Evolutionary conservation across 129 eudicot genomes (phyloP).

Genomic region (Lactuca saligna): DNA sequence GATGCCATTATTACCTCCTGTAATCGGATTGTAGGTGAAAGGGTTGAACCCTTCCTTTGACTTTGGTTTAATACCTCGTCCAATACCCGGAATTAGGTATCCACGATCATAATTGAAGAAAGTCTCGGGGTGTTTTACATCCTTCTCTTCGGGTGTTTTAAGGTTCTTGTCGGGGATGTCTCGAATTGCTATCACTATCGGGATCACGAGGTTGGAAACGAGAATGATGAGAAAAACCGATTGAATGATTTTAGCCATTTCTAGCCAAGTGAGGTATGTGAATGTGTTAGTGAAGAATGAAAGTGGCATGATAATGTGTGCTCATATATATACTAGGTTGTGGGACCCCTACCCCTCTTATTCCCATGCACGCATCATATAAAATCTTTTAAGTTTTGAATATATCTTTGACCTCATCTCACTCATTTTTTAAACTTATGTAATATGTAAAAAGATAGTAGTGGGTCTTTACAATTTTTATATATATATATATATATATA

Average conservation of each 20-base stretch:
- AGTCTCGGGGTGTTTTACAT: constrained; percentile 35
- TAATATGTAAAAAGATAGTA: no score
- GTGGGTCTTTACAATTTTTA: no score
- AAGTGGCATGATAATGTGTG: background rate
- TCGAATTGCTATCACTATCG: constrained; percentile 18
- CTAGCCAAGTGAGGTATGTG: background rate
- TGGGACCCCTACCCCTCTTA: no score
- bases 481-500: no score
- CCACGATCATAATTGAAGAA: constrained; percentile 36
- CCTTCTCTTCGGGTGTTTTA: constrained; percentile 1
- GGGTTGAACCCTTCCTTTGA: constrained; percentile 33
- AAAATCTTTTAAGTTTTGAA: no score
- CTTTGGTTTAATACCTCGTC: constrained; percentile 36
- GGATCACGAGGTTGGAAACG: constrained; percentile 26
- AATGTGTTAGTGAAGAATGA: background rate
- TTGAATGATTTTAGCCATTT: constrained; percentile 33
- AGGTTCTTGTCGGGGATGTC: constrained; percentile 24
- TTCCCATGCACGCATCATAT: no score
- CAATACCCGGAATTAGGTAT: constrained; percentile 50
- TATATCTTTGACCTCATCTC: no score
- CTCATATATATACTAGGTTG: background rate
- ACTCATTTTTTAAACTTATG: no score
- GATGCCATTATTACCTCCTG: constrained; percentile 39
- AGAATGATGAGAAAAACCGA: constrained; percentile 12
- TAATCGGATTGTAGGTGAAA: constrained; percentile 43